These are phyloP conservation scores for Vairimorpha necatrix DNA, from an alignment of 371 early-diverging fungal species.

Conservation along the genomic window DNA sequence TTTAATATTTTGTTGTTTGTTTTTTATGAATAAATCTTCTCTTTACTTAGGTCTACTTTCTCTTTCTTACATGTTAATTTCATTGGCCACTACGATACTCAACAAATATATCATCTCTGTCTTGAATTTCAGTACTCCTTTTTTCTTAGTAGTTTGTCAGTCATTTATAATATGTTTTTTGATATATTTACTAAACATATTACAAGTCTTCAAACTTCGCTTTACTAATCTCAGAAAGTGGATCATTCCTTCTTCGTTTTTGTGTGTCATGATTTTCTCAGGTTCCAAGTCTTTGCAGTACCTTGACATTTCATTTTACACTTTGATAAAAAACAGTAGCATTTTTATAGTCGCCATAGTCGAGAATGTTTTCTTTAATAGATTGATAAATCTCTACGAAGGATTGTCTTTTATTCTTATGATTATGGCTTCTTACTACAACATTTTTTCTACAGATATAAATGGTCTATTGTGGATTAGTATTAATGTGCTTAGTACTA, in stretches of 20 bases:
- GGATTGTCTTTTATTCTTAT: slow-evolving; percentile 77
- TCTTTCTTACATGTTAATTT: slow-evolving; percentile 36
- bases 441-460: slow-evolving; percentile 70
- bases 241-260: slow-evolving; percentile 76
- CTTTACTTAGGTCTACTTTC: background rate
- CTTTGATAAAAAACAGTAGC: slow-evolving; percentile 93
- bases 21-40: background rate
- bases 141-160: background rate
- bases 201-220: background rate
- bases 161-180: background rate
- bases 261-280: slow-evolving; percentile 86
- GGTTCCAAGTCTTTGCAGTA: slow-evolving; percentile 84
- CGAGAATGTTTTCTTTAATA: slow-evolving; percentile 75
- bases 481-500: slow-evolving; percentile 79
- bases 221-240: slow-evolving; percentile 66
- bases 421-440: slow-evolving; percentile 84
- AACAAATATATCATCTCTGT: slow-evolving; percentile 62
- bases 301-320: slow-evolving; percentile 77
- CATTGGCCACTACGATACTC: slow-evolving; percentile 49
- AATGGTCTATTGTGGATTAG: slow-evolving; percentile 82
- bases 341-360: slow-evolving; percentile 89
- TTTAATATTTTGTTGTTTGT: no score
- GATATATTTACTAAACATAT: background rate
- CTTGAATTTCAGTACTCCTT: slow-evolving; percentile 37
- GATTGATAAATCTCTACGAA: slow-evolving; percentile 69